Evolutionary conservation across 2,329 filamentous ascomycete genomes (phyloP).

Genomic region (Pseudocercospora cruenta): DNA sequence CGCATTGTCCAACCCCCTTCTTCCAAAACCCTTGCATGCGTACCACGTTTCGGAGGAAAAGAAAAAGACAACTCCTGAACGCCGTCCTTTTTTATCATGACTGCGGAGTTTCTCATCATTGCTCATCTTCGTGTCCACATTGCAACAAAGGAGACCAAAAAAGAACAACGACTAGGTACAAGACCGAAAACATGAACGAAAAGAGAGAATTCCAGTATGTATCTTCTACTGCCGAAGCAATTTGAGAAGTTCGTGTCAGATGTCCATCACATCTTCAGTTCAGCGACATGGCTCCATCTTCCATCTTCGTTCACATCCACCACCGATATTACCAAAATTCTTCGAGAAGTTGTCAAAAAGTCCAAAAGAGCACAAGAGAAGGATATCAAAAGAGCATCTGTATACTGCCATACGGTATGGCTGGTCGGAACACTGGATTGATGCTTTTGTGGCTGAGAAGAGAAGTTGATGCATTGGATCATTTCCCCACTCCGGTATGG

Average conservation of each 20-base stretch:
- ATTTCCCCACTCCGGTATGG: slow-evolving; percentile 19
- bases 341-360: slow-evolving; percentile 12
- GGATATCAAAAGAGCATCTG: slow-evolving; percentile 10
- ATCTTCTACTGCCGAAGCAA: slow-evolving; percentile 15
- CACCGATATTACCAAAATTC: slow-evolving; percentile 12
- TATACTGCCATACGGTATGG: neutral
- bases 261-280: slow-evolving; percentile 12
- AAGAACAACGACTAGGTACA: slow-evolving; percentile 20
- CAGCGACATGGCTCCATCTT: slow-evolving; percentile 13
- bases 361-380: slow-evolving; percentile 19
- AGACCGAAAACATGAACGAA: slow-evolving; percentile 14
- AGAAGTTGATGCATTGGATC: slow-evolving; percentile 25
- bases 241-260: slow-evolving; percentile 14
- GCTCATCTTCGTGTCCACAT: slow-evolving; percentile 21
- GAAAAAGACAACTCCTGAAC: slow-evolving; percentile 18
- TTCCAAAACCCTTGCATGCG: slow-evolving; percentile 11
- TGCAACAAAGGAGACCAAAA: slow-evolving; percentile 20
- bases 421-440: neutral
- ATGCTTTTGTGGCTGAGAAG: slow-evolving; percentile 20
- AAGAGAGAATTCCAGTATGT: slow-evolving; percentile 20
- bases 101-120: slow-evolving; percentile 14
- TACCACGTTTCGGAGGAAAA: slow-evolving; percentile 9
- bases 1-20: slow-evolving; percentile 14
- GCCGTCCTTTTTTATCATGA: slow-evolving; percentile 2
- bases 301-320: slow-evolving; percentile 13